Evolutionary conservation across 305 asterid genomes (phyloP), one percentile per base, ranked within the genome.

Genomic region (Fraxinus greggii): DNA sequence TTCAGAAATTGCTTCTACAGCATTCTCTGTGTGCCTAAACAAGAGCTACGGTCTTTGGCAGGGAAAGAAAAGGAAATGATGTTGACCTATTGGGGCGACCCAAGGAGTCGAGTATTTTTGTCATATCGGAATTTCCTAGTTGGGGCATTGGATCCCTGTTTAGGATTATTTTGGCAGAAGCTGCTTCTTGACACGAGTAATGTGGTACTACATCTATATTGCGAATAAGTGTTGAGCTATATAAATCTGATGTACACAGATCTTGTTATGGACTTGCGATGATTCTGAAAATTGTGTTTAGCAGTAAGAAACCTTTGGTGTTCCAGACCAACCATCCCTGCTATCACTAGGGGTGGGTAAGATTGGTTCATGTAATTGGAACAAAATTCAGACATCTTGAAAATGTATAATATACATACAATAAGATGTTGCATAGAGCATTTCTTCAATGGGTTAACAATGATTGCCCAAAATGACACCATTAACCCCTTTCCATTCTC

Each of bases 51-150:
- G 2, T 72, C 56, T 21, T 77, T 82, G 67, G 51, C 97, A 95
- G 98, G 98, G 92, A 33, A 93, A 92, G 91, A 92, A 88, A 88
- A 88, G 91, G 88, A 92, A 90, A 82, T 92, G 94, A 95, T 59
- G 56, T 65, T 24, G 33, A 24, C 33, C 5, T 19, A 65, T 65
- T 26, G 72, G 56, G 56, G 17, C 5, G 51, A 13, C 6, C 19
- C 56, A 45, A 13, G 19, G 56, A 45, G 56, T 12, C 56, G 17
- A 24, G 72, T 63, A 63, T 23, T 63, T 24, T 63, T 63, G 72
- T 63, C 31, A 23, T 24, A 26, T 65, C 5, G 35, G 73, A 65
- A 26, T 26, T 61, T 65, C 73, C 73, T 65, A 65, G 35, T 7
- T 8, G 73, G n/a, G 35, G 7, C 15, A 65, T 28, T 61, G 35